phyloP scores from a whole-genome alignment of 2,329 filamentous ascomycete species.

The Talaromyces sp. region DNA sequence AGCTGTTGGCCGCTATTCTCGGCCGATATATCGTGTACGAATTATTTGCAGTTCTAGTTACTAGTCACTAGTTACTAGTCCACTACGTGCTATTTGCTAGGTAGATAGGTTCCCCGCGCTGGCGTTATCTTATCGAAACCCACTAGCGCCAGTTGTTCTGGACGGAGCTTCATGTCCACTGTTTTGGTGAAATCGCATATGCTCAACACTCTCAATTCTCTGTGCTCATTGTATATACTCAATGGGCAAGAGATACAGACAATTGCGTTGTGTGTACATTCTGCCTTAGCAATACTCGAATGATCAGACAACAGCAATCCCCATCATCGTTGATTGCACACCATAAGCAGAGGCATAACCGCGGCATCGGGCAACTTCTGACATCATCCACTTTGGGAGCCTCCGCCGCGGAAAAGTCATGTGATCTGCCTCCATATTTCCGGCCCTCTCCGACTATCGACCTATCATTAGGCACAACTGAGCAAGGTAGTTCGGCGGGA shows the following conservation, averaged over 20 bases:
- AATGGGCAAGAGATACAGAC: no score
- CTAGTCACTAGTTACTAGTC: no score
- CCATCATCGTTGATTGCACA: no score
- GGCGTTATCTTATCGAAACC: background rate
- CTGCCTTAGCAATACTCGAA: no score
- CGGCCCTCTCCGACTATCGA: constrained; percentile 5
- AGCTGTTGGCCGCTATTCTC: constrained; percentile 1
- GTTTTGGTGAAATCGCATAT: no score
- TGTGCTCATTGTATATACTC: no score
- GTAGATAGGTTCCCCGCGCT: background rate
- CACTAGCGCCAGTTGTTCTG: background rate
- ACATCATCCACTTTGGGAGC: background rate
- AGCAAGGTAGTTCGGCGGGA: constrained; percentile 1
- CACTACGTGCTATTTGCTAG: no score
- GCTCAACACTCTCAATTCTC: background rate
- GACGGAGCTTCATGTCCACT: background rate
- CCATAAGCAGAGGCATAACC: background rate
- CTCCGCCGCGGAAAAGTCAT: constrained; percentile 19
- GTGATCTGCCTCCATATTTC: background rate
- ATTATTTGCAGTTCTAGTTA: no score
- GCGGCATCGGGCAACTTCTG: constrained; percentile 15
- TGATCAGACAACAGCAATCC: no score
- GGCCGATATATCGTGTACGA: background rate
- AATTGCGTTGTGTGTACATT: no score
- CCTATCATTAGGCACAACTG: background rate